Evolutionary conservation across 257 asterid species (phyloP).

Genomic region (Asclepias syriaca): DNA sequence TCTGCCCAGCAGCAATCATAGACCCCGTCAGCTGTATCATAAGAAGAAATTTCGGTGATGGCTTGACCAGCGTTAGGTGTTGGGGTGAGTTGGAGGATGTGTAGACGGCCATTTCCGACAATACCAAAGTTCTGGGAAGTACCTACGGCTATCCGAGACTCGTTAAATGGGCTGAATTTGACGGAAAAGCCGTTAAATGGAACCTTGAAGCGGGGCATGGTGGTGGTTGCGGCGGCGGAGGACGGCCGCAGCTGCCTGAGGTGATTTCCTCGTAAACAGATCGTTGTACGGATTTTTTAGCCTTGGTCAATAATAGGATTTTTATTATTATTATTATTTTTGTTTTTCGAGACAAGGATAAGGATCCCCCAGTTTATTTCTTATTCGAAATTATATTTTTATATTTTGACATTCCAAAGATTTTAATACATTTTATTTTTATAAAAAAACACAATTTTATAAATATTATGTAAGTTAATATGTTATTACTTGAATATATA

Average conservation of each 20-base stretch:
- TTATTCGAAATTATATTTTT: too few species aligned
- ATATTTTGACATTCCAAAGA: too few species aligned
- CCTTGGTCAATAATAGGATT: too few species aligned
- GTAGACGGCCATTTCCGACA: conserved; percentile 95
- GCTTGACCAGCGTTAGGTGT: conserved; percentile 22
- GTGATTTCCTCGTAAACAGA: neutral
- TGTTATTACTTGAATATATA: too few species aligned
- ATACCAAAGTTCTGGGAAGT: conserved; percentile 94
- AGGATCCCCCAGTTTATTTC: too few species aligned
- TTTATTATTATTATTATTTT: too few species aligned
- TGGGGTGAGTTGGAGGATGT: conserved; percentile 75
- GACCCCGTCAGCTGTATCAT: conserved; percentile 94
- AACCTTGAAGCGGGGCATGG: conserved; percentile 72
- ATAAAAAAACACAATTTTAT: too few species aligned
- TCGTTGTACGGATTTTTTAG: too few species aligned
- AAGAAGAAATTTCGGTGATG: conserved; percentile 62
- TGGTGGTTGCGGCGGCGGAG: conserved; percentile 13
- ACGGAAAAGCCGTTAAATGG: conserved; percentile 94
- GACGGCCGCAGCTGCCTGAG: neutral
- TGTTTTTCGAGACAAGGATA: too few species aligned
- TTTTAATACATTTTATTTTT: too few species aligned
- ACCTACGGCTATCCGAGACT: conserved; percentile 78
- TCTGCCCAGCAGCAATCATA: conserved; percentile 97
- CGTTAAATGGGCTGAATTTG: conserved; percentile 91
- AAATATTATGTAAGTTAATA: too few species aligned